Conservation (phyloP, 129 eudicot genomes). For the Artemisia argyi region DNA sequence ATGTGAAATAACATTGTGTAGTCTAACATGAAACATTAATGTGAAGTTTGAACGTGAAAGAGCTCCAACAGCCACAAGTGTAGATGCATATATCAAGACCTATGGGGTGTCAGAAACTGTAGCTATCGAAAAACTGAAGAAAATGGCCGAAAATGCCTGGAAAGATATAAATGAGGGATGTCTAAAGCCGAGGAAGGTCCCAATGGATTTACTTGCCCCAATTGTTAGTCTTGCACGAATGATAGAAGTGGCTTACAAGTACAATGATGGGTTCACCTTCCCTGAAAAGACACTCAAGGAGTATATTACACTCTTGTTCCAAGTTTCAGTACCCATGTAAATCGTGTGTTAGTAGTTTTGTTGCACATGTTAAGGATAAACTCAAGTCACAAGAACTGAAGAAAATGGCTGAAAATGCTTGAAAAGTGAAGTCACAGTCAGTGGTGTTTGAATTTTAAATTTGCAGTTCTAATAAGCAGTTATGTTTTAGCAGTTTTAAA, state of each 20-base stretch:
- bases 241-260: not conserved
- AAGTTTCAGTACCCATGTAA: not conserved
- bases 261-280: not conserved
- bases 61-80: not conserved
- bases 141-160: not conserved
- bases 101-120: not conserved
- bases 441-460: too few species aligned
- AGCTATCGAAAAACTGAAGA: not conserved
- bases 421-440: too few species aligned
- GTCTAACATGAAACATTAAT: not conserved
- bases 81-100: slow-evolving; percentile 4
- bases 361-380: too few species aligned
- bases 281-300: not conserved
- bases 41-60: slow-evolving; percentile 3
- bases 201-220: not conserved
- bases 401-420: too few species aligned
- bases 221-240: not conserved
- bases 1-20: not conserved
- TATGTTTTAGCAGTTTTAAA: too few species aligned
- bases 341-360: not conserved
- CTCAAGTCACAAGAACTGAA: too few species aligned
- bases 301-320: not conserved
- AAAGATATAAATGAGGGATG: slow-evolving; percentile 3
- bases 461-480: too few species aligned
- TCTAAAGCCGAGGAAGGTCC: not conserved